Conservation (phyloP, 2,329 filamentous ascomycete genomes). For the Cadophora sp. region DNA sequence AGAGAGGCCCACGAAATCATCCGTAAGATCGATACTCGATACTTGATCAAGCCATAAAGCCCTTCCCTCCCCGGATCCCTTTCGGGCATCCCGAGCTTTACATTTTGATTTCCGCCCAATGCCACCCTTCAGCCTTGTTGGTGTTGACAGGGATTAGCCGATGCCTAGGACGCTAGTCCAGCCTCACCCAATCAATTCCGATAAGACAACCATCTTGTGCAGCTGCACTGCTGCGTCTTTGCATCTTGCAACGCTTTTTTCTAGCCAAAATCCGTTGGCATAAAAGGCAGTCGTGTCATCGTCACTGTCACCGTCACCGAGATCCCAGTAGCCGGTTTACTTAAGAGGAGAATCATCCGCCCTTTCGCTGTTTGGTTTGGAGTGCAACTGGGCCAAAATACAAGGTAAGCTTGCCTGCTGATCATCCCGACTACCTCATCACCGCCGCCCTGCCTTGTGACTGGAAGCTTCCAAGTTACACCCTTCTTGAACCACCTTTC, state of each 20-base stretch:
- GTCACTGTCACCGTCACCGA: constrained; percentile 26
- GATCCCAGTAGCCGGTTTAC: constrained; percentile 18
- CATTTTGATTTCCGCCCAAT: background rate
- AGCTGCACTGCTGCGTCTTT: constrained; percentile 16
- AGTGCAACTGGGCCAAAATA: constrained; percentile 3
- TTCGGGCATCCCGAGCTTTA: constrained; percentile 24
- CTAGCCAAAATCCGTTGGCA: constrained; percentile 1
- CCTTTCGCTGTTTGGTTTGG: background rate
- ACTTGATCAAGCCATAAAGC: background rate
- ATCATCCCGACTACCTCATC: constrained; percentile 17
- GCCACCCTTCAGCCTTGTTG: constrained; percentile 22
- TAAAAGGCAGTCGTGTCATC: constrained; percentile 9
- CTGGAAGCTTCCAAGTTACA: constrained; percentile 22
- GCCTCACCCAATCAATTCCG: constrained; percentile 25
- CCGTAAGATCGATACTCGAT: background rate
- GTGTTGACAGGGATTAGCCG: background rate
- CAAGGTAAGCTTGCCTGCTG: constrained; percentile 31
- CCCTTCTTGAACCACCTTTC: constrained; percentile 18
- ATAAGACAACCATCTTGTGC: constrained; percentile 9
- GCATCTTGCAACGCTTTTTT: constrained; percentile 6
- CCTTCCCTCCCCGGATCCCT: background rate
- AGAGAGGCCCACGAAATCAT: constrained; percentile 7
- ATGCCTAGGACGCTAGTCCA: constrained; percentile 13
- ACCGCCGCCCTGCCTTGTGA: constrained; percentile 13
- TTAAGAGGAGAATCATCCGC: constrained; percentile 19